Percentiles rank a stretch among this genome's conserved stretches.
Conservation (phyloP, 495 filamentous ascomycete species). For the Aspergillus biplanus region DNA sequence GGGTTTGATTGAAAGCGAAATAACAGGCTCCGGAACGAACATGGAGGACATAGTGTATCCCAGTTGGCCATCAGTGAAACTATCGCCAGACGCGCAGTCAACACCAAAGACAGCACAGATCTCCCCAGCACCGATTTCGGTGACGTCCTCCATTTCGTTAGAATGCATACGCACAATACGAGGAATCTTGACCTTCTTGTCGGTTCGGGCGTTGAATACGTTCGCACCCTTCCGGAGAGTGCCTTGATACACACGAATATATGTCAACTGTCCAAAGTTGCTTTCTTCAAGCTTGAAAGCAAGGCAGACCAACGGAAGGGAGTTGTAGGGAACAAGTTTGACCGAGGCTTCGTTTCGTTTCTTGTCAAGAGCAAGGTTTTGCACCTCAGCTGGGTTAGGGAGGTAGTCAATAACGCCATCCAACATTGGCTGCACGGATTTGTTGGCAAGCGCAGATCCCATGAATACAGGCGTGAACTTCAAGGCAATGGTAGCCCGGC, state of each 20-base stretch:
- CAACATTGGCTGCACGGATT: conserved; percentile 93
- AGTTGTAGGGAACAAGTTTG: conserved; percentile 88
- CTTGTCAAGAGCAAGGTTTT: conserved; percentile 87
- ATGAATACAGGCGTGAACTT: conserved; percentile 98
- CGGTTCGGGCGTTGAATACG: conserved; percentile 89
- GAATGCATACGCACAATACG: conserved; percentile 99
- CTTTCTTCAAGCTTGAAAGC: conserved; percentile 99
- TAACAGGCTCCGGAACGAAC: conserved; percentile 98
- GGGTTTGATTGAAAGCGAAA: conserved; percentile 95
- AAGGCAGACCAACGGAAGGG: conserved; percentile 89
- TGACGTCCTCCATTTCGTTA: conserved; percentile 98
- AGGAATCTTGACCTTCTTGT: conserved; percentile 96
- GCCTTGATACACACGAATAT: conserved; percentile 98
- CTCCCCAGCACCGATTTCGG: conserved; percentile 90
- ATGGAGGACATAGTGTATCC: conserved; percentile 97
- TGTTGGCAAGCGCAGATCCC: conserved; percentile 94
- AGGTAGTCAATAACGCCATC: conserved; percentile 97
- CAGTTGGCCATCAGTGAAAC: conserved; percentile 93
- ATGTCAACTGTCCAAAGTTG: conserved; percentile 97
- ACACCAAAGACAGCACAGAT: conserved; percentile 99
- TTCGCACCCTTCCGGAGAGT: conserved; percentile 82
- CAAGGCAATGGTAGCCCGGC: conserved; percentile 79
- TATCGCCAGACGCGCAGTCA: conserved; percentile 97
- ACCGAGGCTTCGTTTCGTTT: conserved; percentile 76
- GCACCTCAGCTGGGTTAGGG: conserved; percentile 88